These are phyloP conservation scores for Penicillium chermesinum DNA, from an alignment of 495 filamentous ascomycete species.

Conservation along the genomic window DNA sequence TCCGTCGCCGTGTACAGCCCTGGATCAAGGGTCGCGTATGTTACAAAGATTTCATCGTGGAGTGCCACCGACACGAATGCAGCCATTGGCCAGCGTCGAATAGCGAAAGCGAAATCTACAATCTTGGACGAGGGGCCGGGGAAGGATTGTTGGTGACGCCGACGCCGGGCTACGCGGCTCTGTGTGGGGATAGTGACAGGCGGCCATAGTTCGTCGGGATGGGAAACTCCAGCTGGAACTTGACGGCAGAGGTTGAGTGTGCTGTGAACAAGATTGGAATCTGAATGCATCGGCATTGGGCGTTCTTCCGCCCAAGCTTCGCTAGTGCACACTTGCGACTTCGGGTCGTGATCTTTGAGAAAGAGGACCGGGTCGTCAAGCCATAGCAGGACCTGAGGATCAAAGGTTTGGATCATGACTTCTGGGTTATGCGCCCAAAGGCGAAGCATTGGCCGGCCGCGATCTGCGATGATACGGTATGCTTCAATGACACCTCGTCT, in stretches of 20 bases:
- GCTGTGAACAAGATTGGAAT: constrained; percentile 41
- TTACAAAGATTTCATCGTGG: constrained; percentile 62
- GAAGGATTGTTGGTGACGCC: constrained; percentile 34
- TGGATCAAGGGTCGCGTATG: constrained; percentile 70
- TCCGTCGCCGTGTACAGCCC: constrained; percentile 68
- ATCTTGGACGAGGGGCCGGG: constrained; percentile 42
- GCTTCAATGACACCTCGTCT: constrained; percentile 71
- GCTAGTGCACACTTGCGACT: constrained; percentile 20
- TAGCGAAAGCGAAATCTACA: constrained; percentile 61
- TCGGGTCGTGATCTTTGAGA: constrained; percentile 37
- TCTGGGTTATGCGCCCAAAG: constrained; percentile 59
- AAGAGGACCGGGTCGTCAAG: constrained; percentile 65
- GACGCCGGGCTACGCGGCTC: constrained; percentile 23
- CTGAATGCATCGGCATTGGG: constrained; percentile 50
- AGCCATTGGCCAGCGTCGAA: constrained; percentile 62
- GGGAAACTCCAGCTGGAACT: constrained; percentile 25
- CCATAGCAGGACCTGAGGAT: constrained; percentile 63
- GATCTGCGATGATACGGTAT: constrained; percentile 67
- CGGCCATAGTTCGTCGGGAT: constrained; percentile 60
- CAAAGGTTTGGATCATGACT: constrained; percentile 71
- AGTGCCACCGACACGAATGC: constrained; percentile 33
- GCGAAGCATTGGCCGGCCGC: constrained; percentile 44
- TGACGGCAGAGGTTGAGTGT: constrained; percentile 40
- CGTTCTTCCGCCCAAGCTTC: constrained; percentile 29
- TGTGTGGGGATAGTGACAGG: constrained; percentile 61